Evolutionary conservation across 768 basidiomycete genomes (phyloP).

Genomic region (Mycena sanguinolenta): DNA sequence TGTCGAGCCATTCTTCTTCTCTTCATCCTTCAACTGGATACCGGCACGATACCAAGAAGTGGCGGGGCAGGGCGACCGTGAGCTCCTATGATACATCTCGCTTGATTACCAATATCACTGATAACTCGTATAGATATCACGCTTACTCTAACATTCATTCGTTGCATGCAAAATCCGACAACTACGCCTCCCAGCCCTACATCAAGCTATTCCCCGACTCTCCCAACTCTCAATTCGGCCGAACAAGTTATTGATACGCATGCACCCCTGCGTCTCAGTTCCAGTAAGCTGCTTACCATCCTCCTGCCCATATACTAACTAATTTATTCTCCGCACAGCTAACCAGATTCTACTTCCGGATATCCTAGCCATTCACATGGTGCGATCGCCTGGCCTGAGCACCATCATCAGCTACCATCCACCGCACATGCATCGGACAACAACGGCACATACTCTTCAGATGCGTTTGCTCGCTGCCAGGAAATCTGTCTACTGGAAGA

Average conservation of each 20-base stretch:
- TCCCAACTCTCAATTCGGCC: constrained; percentile 28
- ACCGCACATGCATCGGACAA: no score
- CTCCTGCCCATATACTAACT: neutral
- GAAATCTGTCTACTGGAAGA: constrained; percentile 59
- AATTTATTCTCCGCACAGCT: constrained; percentile 36
- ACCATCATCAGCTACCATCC: no score
- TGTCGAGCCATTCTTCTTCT: no score
- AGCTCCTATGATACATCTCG: constrained; percentile 24
- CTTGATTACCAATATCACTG: neutral
- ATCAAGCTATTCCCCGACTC: constrained; percentile 32
- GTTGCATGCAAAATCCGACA: no score
- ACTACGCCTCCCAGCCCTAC: constrained; percentile 45
- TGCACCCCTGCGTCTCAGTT: no score
- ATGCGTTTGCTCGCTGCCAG: constrained; percentile 54
- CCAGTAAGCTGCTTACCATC: no score
- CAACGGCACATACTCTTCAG: no score
- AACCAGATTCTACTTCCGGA: constrained; percentile 58
- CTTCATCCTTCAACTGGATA: constrained; percentile 72
- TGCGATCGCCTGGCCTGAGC: constrained; percentile 52
- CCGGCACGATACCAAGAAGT: constrained; percentile 69
- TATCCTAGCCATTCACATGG: constrained; percentile 67
- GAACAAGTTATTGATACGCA: constrained; percentile 66
- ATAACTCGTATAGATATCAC: constrained; percentile 64
- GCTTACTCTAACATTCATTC: no score
- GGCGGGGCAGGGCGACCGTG: constrained; percentile 54